These are phyloP conservation scores for Fraxinus xanthoxyloides DNA, from an alignment of 305 asterid species.

Conservation along the genomic window DNA sequence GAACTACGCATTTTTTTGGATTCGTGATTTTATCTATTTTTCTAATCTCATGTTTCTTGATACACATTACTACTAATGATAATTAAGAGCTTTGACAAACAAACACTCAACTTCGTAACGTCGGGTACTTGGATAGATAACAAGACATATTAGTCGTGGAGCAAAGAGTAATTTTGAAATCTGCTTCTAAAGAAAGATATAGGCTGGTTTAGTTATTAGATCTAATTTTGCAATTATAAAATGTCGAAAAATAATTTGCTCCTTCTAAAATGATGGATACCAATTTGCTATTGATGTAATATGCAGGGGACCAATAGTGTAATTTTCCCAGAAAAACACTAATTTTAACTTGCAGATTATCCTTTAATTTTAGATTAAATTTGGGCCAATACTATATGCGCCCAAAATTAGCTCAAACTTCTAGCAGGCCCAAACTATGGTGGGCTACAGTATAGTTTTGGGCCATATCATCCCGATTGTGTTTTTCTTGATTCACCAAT, in stretches of 20 bases:
- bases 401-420: background rate
- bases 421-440: background rate
- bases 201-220: background rate
- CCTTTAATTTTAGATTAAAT: background rate
- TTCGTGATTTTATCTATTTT: too few species aligned
- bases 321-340: background rate
- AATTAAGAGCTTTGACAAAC: background rate
- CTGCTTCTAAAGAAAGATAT: background rate
- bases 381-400: background rate
- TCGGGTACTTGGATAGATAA: background rate
- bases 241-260: background rate
- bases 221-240: background rate
- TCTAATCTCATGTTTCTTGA: background rate
- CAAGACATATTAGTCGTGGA: background rate
- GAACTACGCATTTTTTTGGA: background rate
- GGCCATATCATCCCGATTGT: background rate
- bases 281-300: background rate
- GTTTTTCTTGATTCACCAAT: background rate
- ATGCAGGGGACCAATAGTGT: background rate
- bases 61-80: background rate
- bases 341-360: too few species aligned
- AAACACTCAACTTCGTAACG: background rate
- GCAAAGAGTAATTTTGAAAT: background rate
- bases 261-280: background rate
- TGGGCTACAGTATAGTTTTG: background rate